Evolutionary conservation across 805 yeast species (phyloP), one percentile per base, ranked within the genome.

Genomic region (Zygosaccharomyces siamensis): DNA sequence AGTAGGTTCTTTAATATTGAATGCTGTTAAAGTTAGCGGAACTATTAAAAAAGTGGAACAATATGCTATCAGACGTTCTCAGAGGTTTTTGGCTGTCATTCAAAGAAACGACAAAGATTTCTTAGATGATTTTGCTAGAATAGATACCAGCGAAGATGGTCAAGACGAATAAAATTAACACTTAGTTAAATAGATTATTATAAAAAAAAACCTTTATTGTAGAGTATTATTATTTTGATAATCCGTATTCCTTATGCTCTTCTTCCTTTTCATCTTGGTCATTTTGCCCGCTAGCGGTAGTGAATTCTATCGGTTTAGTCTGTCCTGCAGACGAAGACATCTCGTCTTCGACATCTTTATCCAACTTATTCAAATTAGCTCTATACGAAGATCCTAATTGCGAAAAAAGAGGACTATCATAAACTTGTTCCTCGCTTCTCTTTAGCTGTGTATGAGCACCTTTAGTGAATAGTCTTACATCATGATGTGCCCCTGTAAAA

Each of bases 11-110:
- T 77, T 81, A 4, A 74, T 84, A 8, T 64, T 89, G 12, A 73
- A 82, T 47, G 83, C 86, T 26, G 68, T 77, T 4, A 85, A 84
- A 49, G 80, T 87, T 0, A 83, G 95, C 60, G 98, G 97, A 0
- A 89, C 97, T 0, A 89, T 90, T 28, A 83, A 82, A 62, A 88
- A 87, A 61, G 79, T 95, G 54, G 95, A 90, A 62, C 77, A 81
- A 54, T 78, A 73, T 49, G 84, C 89, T 0, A 80, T 87, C 26
- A 74, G 47, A 72, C 79, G 60, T 71, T 57, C 53, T 46, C 47
- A 52, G 20, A 58, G 56, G 41, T 47, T 60, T 4, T 32, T 58
- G 21, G 46, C 55, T 8, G 39, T 56, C 3, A 41, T 63, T 18
- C 47, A 58, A 35, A 46, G 49, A 45, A 37, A 49, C 16, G 43